A percentile compares a stretch with the other conserved stretches of the same genome.
Conservation (phyloP, 129 eudicot genomes). For the Centrapalus pauciflorus region DNA sequence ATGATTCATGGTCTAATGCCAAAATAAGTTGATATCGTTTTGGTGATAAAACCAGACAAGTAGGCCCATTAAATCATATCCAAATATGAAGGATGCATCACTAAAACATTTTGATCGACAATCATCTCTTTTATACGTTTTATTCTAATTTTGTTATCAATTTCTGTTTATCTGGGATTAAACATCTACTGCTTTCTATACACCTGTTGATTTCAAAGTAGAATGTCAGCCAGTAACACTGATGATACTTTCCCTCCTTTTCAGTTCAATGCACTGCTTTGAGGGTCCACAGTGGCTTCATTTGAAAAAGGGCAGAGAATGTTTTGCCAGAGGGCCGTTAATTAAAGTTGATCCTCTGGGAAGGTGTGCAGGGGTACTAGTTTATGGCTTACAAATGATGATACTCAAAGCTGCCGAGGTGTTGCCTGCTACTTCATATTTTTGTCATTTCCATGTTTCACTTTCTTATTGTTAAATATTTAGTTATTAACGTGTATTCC, state of each 20-base stretch:
- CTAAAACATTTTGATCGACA: too few relatives aligned
- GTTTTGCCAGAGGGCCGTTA: conserved; percentile 79
- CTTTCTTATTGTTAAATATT: not conserved
- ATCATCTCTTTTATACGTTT: not conserved
- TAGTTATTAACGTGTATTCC: not conserved
- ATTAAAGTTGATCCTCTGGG: conserved; percentile 93
- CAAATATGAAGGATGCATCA: not conserved
- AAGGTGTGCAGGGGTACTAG: conserved; percentile 88
- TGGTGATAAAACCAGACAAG: not conserved
- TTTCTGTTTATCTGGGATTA: not conserved
- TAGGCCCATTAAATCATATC: not conserved
- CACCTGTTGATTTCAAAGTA: not conserved
- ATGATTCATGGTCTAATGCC: not conserved
- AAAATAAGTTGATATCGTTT: not conserved
- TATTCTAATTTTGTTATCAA: not conserved
- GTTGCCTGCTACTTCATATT: conserved; percentile 17
- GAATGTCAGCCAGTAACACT: not conserved
- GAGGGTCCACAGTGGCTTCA: conserved; percentile 95
- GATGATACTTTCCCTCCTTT: not conserved
- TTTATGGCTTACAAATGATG: conserved; percentile 86
- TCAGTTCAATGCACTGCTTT: conserved; percentile 99
- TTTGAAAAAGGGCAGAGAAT: conserved; percentile 85
- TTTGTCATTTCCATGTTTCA: not conserved
- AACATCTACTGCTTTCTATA: not conserved
- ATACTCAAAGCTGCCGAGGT: conserved; percentile 97